Conservation (phyloP, 2,329 filamentous ascomycete species). For the Cadophora gregata region DNA sequence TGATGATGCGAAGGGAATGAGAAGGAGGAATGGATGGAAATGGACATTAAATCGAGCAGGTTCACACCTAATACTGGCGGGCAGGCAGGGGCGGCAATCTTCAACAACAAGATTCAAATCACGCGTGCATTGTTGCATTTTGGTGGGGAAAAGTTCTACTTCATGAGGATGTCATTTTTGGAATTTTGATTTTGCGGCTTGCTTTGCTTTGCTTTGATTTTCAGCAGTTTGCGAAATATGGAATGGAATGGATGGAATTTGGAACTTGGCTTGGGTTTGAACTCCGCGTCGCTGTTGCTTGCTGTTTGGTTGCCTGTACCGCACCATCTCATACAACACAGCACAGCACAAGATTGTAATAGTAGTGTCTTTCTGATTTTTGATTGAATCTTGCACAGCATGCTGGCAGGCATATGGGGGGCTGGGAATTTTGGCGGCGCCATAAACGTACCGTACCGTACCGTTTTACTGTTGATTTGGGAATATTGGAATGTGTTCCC, state of each 20-base stretch:
- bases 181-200: not conserved
- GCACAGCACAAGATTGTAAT: slow-evolving; percentile 12
- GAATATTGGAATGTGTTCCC: not conserved
- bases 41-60: slow-evolving; percentile 15
- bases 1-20: not conserved
- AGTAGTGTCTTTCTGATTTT: not conserved
- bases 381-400: not conserved
- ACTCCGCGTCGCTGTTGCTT: slow-evolving; percentile 8
- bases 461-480: slow-evolving; percentile 3
- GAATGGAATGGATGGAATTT: slow-evolving; percentile 1
- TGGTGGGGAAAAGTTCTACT: slow-evolving; percentile 13
- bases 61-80: slow-evolving; percentile 11
- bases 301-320: not conserved
- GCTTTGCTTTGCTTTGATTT: not conserved
- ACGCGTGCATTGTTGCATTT: slow-evolving; percentile 13
- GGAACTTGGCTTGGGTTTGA: not conserved
- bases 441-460: no score
- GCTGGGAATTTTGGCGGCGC: slow-evolving; percentile 6
- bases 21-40: not conserved
- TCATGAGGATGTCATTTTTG: slow-evolving; percentile 3
- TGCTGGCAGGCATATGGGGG: slow-evolving; percentile 1
- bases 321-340: not conserved
- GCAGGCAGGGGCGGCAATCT: not conserved
- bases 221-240: not conserved
- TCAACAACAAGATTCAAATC: slow-evolving; percentile 7